phyloP scores from a whole-genome alignment of 1,139 yeast genomes.

The Hemisphaericaspora subhashii region DNA sequence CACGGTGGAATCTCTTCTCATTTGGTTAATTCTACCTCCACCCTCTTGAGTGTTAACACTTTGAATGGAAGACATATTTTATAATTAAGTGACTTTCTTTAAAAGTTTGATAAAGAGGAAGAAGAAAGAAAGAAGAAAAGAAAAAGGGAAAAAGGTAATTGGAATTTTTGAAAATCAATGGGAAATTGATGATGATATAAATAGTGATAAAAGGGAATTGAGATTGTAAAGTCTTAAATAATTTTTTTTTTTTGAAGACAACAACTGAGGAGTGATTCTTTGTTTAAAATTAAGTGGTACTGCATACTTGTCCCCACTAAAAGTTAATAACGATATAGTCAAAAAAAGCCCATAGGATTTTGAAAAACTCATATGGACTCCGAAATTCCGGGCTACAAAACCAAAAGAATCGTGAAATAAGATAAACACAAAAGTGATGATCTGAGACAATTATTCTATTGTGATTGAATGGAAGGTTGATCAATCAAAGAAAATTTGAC shows the following conservation, averaged over 20 bases:
- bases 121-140: slow-evolving; percentile 4
- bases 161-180: background rate
- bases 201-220: too few species aligned
- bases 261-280: background rate
- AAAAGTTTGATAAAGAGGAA: slow-evolving; percentile 1
- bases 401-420: background rate
- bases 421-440: background rate
- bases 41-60: slow-evolving; percentile 20
- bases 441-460: too few species aligned
- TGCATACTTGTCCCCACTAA: too few species aligned
- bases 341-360: too few species aligned
- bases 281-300: too few species aligned
- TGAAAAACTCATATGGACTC: too few species aligned
- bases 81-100: too few species aligned
- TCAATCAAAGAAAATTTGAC: background rate
- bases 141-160: slow-evolving; percentile 8
- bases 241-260: too few species aligned
- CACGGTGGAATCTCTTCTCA: slow-evolving; percentile 64
- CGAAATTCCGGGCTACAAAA: slow-evolving; percentile 2
- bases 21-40: slow-evolving; percentile 35
- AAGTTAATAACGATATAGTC: too few species aligned
- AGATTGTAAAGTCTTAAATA: too few species aligned
- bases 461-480: background rate
- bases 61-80: slow-evolving; percentile 19
- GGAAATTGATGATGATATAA: background rate